These are phyloP conservation scores for Leccinum incarnatum DNA, from an alignment of 768 basidiomycete species.

Conservation along the genomic window DNA sequence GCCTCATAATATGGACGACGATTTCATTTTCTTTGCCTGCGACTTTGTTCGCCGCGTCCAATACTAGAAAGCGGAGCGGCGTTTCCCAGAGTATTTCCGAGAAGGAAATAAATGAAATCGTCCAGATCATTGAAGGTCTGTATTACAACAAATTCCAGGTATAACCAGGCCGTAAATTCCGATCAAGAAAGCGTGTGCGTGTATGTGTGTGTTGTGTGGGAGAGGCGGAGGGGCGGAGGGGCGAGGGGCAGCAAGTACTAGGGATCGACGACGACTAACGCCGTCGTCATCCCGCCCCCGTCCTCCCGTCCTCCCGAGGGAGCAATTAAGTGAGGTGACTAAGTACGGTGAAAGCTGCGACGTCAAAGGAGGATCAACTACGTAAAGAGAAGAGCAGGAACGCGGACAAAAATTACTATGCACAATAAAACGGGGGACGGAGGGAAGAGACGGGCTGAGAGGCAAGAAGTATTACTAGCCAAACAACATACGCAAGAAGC, in stretches of 20 bases:
- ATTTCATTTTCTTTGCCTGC: conserved; percentile 11
- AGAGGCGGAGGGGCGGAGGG: not conserved
- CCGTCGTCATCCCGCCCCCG: conserved; percentile 4
- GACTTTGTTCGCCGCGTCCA: not conserved
- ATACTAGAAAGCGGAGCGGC: not conserved
- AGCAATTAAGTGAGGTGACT: conserved; percentile 22
- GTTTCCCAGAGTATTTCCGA: not conserved
- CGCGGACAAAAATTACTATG: conserved; percentile 18
- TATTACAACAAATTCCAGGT: conserved; percentile 38
- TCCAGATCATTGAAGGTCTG: conserved; percentile 28
- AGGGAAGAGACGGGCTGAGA: not conserved
- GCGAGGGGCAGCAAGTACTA: not conserved
- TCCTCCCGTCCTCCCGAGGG: not conserved
- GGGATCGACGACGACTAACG: conserved; percentile 7
- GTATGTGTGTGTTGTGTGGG: not conserved
- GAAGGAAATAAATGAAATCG: not conserved
- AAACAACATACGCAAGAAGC: conserved; percentile 22
- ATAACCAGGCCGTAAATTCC: conserved; percentile 30
- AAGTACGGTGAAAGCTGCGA: conserved; percentile 22
- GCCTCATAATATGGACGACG: not conserved
- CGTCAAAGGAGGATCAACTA: conserved; percentile 12
- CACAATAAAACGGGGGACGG: conserved; percentile 17
- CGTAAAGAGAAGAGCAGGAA: not conserved
- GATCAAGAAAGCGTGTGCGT: conserved; percentile 24
- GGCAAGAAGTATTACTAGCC: conserved; percentile 10